Base-by-base conservation (phyloP, 257 asterid genomes). In the Fraxinus anomala region DNA sequence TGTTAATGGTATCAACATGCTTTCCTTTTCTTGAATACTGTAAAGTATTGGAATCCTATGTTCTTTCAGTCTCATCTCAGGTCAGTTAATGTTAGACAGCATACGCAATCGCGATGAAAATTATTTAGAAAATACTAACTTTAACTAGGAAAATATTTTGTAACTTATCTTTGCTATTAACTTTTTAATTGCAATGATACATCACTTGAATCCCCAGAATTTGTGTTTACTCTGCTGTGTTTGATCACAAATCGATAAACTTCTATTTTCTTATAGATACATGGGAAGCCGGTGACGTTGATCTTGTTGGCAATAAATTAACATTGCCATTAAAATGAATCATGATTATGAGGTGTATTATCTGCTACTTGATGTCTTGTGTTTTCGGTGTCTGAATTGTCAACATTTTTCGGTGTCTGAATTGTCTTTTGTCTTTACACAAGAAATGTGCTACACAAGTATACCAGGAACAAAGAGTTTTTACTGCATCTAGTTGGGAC, bases 21-120 rank as follows among this genome's bases (percentile, higher is more conserved):
- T 81, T 74, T 79, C 86, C 80, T 51, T 56, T 79, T 68, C 30
- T 79, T 76, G 81, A 14, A 31, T 69, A 68, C 83, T 77, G 70
- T 74, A 26, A 26, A 70, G 76, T 54, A 12, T 56, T 73, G 59
- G 77, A 47, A 79, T 77, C 80, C 82, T 74, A 49, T 75, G 83
- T 75, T 78, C 77, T 23, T 73, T 68, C 19, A 66, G 68, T 44
- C 75, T 76, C 21, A 68, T 73, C 59, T 68, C 42, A 24, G 56
- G 59, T 70, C 49, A 23, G 30, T 69, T 37, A 39, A 36, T 30
- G 68, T 33, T 59, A 1, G 8, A 5, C 23, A 16, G n/a, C 6
- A 14, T 49, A 0, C 0, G 23, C 21, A 17, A 51, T 0, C 9
- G 23, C 17, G 17, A 42, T 42, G 51, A 42, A 11, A 42, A 11